phyloP scores from a whole-genome alignment of 2,329 filamentous ascomycete genomes.

The Fusarium globosum region DNA sequence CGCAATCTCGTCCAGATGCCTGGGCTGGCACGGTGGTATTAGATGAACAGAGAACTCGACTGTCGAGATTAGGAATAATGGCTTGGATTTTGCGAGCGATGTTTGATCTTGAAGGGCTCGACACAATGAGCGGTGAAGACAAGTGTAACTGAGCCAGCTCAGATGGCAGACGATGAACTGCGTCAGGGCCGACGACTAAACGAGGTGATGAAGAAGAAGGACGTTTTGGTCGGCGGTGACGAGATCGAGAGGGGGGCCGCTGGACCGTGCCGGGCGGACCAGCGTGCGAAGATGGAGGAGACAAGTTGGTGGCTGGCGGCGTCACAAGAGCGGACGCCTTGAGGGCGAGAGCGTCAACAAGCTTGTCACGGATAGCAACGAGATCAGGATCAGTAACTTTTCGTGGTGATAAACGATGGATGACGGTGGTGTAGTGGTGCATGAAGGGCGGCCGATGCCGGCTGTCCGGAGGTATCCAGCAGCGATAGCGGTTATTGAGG shows the following conservation, averaged over 20 bases:
- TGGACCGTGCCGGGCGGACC: neutral
- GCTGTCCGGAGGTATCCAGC: neutral
- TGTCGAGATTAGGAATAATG: conserved; percentile 50
- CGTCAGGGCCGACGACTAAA: conserved; percentile 50
- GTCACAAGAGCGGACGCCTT: conserved; percentile 33
- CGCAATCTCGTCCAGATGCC: conserved; percentile 60
- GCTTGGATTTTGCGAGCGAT: conserved; percentile 50
- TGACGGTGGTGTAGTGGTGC: conserved; percentile 5
- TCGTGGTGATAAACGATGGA: conserved; percentile 16
- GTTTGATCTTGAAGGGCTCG: conserved; percentile 52
- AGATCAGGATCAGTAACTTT: conserved; percentile 35
- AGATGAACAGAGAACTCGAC: conserved; percentile 50
- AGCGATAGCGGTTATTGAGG: neutral
- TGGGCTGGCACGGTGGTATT: conserved; percentile 36
- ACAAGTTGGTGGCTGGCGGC: conserved; percentile 33
- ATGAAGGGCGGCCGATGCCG: conserved; percentile 32
- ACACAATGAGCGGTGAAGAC: conserved; percentile 52
- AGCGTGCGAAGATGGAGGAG: conserved; percentile 16
- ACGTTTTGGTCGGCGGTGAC: neutral
- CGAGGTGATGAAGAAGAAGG: conserved; percentile 42
- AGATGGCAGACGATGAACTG: conserved; percentile 47
- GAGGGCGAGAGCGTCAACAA: conserved; percentile 23
- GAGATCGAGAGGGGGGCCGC: conserved; percentile 11
- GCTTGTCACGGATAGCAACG: conserved; percentile 20
- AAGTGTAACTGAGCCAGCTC: conserved; percentile 50